Base-by-base conservation (phyloP, 1,139 yeast species). In the Scheffersomyces cryptocercus region DNA sequence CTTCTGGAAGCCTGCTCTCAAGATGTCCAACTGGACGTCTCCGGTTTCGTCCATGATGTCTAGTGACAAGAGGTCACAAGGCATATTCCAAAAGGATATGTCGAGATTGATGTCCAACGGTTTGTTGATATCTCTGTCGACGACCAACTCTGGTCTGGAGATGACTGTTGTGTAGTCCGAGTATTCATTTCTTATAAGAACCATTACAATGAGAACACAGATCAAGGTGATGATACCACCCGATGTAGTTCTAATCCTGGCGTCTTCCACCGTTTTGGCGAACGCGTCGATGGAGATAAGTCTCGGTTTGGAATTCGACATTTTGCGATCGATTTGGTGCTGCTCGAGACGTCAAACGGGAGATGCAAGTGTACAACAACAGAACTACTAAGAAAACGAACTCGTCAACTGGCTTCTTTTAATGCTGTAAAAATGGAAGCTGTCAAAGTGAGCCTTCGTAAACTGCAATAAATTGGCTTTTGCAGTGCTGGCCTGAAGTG, bases 211-310 rank as follows among this genome's bases (percentile, higher is more conserved):
- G 13, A 81, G 42, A 1, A 83, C 61, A 58, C 97, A 86, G 5
- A 81, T 67, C 39, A 93, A 62, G 6, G 98, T 90, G 54, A 93
- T 88, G 33, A 89, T 58, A 2, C 97, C 99, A 41, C 99, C 99
- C 5, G 93, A 77, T 3, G 91, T 77, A 3, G 99, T 93, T 52
- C 87, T 82, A 48, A 93, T 82, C 45, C 88, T 78, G 5, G 96
- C 96, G 63, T 93, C 99, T 56, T 91, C 98, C 37, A 88, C 91
- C 5, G 98, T 89, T 66, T 90, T 91, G 29, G 96, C 84, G 65
- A 93, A 93, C 10, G 96, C 97, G 65, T 93, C 99, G 49, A 87
- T 73, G 35, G 84, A 79, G 44, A 87, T 70, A 50, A 88, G 70
- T 48, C 71, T 70, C 16, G 82, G 79, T 53, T 69, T 73, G 5